Evolutionary conservation across 768 basidiomycete species (phyloP).

Genomic region (Astraeus odoratus): DNA sequence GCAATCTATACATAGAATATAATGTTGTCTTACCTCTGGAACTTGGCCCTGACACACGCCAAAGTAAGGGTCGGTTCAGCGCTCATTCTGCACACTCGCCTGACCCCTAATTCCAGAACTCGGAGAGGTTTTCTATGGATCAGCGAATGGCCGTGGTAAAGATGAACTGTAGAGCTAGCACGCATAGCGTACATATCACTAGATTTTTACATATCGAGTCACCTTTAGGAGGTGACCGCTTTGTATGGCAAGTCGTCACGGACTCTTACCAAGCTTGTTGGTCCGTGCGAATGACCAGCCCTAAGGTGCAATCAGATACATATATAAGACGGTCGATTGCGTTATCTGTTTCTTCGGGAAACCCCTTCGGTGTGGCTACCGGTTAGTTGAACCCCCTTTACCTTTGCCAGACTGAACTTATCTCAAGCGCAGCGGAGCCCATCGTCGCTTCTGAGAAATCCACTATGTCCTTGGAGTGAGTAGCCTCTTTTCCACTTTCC

Average conservation of each 20-base stretch:
- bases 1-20: slow-evolving; percentile 91
- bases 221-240: no score
- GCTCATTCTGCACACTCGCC: neutral
- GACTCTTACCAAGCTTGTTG: neutral
- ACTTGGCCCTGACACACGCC: slow-evolving; percentile 57
- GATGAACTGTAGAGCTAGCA: slow-evolving; percentile 34
- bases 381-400: slow-evolving; percentile 12
- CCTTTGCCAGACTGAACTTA: no score
- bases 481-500: no score
- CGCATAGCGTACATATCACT: slow-evolving; percentile 2
- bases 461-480: no score
- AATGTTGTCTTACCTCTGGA: slow-evolving; percentile 81
- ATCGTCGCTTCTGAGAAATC: no score
- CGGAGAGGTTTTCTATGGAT: slow-evolving; percentile 43
- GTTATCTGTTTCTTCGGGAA: neutral
- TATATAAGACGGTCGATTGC: neutral
- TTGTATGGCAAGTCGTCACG: no score
- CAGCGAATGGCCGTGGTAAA: slow-evolving; percentile 23
- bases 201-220: neutral
- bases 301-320: slow-evolving; percentile 12
- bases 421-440: neutral
- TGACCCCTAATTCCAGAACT: slow-evolving; percentile 31
- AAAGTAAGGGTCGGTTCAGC: slow-evolving; percentile 53
- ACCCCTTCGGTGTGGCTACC: slow-evolving; percentile 23
- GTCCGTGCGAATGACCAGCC: slow-evolving; percentile 24